Percentiles rank a stretch among this genome's conserved stretches.
Evolutionary conservation across 1,284 basidiomycete genomes (phyloP).

Genomic region (Rhizoctonia solani): DNA sequence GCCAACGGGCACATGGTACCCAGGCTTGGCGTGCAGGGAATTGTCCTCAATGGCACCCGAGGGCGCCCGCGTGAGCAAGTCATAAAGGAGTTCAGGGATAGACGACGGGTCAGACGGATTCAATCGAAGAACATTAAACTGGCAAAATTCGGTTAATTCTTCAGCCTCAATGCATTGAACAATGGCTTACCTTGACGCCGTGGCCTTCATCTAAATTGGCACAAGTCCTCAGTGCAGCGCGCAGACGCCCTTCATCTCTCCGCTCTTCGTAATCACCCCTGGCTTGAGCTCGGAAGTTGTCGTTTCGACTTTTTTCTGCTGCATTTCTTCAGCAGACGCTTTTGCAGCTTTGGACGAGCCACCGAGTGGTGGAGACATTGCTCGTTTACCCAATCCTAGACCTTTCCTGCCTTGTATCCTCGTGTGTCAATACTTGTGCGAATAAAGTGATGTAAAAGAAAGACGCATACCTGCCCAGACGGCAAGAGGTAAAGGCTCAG

Average conservation of each 20-base stretch:
- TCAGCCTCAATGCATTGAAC: no score
- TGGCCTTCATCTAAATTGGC: conserved; percentile 66
- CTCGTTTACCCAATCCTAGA: conserved; percentile 71
- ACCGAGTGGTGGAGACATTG: conserved; percentile 26
- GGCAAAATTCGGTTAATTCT: conserved; percentile 25
- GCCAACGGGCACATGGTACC: neutral
- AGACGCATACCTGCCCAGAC: conserved; percentile 72
- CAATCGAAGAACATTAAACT: conserved; percentile 82
- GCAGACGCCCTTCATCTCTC: conserved; percentile 68
- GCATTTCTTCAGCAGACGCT: conserved; percentile 60
- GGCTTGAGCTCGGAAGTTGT: conserved; percentile 66
- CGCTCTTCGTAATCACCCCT: conserved; percentile 72
- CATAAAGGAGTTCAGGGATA: conserved; percentile 66
- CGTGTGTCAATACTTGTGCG: no score
- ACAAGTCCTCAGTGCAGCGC: conserved; percentile 71
- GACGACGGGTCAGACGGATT: conserved; percentile 64
- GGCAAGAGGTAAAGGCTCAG: conserved; percentile 67
- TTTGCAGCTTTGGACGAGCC: conserved; percentile 73
- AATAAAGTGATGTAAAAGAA: neutral
- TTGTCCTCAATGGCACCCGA: neutral
- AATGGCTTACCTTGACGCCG: conserved; percentile 59
- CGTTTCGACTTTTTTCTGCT: conserved; percentile 44
- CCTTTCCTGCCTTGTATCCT: conserved; percentile 65
- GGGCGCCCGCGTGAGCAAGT: conserved; percentile 42
- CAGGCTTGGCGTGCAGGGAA: neutral